Evolutionary conservation across 2,329 filamentous ascomycete species (phyloP).

Genomic region (Rachicladosporium sp.): DNA sequence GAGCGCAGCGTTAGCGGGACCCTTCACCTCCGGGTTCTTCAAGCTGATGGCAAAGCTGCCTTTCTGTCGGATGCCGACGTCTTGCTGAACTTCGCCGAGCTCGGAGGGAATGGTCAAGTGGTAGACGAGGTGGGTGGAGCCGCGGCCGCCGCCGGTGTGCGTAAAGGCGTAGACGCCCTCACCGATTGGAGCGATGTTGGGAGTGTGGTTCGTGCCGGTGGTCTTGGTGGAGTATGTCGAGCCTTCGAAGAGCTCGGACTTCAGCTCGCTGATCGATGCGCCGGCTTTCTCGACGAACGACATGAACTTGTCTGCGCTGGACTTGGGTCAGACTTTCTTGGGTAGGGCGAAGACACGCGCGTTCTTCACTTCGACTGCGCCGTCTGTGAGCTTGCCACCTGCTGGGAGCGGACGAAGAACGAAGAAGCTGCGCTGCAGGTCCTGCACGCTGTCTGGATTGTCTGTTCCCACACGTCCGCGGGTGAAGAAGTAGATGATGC

Average conservation of each 20-base stretch:
- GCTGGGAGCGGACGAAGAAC: slow-evolving; percentile 60
- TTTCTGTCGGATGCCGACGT: slow-evolving; percentile 57
- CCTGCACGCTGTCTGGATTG: slow-evolving; percentile 53
- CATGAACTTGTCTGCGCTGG: slow-evolving; percentile 59
- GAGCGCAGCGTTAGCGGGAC: slow-evolving; percentile 51
- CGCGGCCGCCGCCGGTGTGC: slow-evolving; percentile 48
- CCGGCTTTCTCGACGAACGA: slow-evolving; percentile 69
- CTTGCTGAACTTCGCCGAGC: slow-evolving; percentile 58
- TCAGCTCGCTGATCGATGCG: slow-evolving; percentile 54
- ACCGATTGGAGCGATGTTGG: slow-evolving; percentile 61
- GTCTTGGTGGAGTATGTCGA: slow-evolving; percentile 67
- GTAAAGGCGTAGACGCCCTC: slow-evolving; percentile 80
- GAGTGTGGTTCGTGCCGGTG: slow-evolving; percentile 52
- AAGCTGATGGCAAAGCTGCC: slow-evolving; percentile 70
- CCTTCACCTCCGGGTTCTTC: slow-evolving; percentile 63
- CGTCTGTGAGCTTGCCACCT: slow-evolving; percentile 54
- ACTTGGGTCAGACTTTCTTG: slow-evolving; percentile 69
- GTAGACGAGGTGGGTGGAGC: slow-evolving; percentile 61
- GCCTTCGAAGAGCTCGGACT: slow-evolving; percentile 55
- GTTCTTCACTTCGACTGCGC: slow-evolving; percentile 45
- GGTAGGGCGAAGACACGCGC: slow-evolving; percentile 66
- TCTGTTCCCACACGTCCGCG: slow-evolving; percentile 64
- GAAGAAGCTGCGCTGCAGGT: slow-evolving; percentile 69
- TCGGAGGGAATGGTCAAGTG: slow-evolving; percentile 61
- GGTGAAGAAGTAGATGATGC: slow-evolving; percentile 84